Conservation (phyloP, 2,329 filamentous ascomycete species). For the Parascedosporium putredinis region DNA sequence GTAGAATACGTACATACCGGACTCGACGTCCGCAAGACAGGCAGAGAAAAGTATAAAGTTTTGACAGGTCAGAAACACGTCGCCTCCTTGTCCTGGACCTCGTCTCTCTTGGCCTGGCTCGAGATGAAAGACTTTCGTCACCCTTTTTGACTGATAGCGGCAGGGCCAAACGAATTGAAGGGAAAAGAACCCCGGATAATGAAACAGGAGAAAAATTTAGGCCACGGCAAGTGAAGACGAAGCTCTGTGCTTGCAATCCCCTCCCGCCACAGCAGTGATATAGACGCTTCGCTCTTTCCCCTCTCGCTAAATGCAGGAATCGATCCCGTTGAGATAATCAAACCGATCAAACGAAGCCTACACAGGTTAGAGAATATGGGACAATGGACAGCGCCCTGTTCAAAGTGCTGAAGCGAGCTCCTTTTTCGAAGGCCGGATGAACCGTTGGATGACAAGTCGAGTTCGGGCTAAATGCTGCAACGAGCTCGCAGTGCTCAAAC, state of each 20-base stretch:
- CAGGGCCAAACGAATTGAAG: neutral
- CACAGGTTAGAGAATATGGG: neutral
- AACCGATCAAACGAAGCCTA: neutral
- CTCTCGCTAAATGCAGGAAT: neutral
- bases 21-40: conserved; percentile 2
- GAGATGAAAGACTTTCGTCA: neutral
- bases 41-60: neutral
- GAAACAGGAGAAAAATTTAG: neutral
- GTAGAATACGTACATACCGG: conserved; percentile 7
- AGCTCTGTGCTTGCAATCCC: conserved; percentile 50
- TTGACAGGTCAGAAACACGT: conserved; percentile 1
- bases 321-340: neutral
- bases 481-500: no score
- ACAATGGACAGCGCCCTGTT: neutral
- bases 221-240: conserved; percentile 29
- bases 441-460: neutral
- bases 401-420: no score
- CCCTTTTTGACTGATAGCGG: neutral
- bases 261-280: neutral
- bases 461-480: neutral
- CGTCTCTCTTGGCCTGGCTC: neutral
- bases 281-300: neutral
- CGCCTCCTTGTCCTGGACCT: neutral
- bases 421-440: no score
- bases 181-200: neutral